Percentiles rank a stretch among this genome's conserved stretches.
Conservation (phyloP, 306 rosid genomes). For the Cicer arietinum region DNA sequence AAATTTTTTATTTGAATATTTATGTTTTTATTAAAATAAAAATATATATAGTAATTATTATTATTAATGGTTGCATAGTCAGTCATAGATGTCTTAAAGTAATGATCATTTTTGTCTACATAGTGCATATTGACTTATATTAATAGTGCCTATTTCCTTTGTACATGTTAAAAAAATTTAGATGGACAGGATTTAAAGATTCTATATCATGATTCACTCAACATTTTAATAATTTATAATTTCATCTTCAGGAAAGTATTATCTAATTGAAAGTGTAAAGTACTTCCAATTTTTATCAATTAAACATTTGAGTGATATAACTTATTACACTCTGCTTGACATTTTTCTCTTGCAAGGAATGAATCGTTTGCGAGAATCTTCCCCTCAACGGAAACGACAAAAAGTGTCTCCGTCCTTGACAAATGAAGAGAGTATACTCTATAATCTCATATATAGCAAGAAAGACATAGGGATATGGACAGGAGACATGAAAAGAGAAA, state of each 20-base stretch:
- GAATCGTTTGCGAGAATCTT: conserved; percentile 55
- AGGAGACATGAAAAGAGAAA: conserved; percentile 61
- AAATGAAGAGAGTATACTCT: conserved; percentile 54
- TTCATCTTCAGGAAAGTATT: conserved; percentile 16
- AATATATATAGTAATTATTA: no score
- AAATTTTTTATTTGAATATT: no score
- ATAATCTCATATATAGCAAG: conserved; percentile 60
- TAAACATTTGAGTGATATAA: conserved; percentile 16
- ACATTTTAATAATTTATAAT: conserved; percentile 5
- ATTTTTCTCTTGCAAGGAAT: conserved; percentile 46
- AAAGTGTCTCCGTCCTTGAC: conserved; percentile 54
- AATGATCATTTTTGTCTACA: not conserved
- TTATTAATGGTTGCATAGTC: not conserved
- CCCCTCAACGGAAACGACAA: conserved; percentile 62
- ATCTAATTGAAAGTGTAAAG: conserved; percentile 14
- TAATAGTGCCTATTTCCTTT: not conserved
- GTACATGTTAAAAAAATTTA: not conserved
- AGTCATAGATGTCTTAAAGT: not conserved
- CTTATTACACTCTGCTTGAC: not conserved
- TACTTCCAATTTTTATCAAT: conserved; percentile 1
- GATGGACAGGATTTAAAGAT: conserved; percentile 15
- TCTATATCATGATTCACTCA: not conserved
- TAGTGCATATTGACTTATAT: no score
- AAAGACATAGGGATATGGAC: conserved; percentile 69
- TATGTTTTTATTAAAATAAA: no score